Evolutionary conservation across 1,139 yeast genomes (phyloP).

Genomic region (Taphrina pruni): DNA sequence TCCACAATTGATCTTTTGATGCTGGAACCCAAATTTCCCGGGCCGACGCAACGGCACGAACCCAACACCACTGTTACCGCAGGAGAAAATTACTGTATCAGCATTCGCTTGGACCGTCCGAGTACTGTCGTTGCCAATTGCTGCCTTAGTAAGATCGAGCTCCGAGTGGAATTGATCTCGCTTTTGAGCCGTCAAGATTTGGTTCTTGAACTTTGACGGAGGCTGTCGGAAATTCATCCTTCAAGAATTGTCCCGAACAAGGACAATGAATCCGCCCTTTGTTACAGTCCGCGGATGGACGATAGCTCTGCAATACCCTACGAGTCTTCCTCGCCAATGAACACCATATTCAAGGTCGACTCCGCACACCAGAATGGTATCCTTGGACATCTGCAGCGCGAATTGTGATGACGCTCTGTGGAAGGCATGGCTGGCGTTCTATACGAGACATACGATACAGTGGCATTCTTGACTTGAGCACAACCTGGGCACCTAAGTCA

Average conservation of each 20-base stretch:
- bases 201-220: constrained; percentile 36
- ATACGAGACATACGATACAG: neutral
- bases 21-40: constrained; percentile 33
- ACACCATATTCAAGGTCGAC: too few relatives aligned
- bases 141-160: constrained; percentile 27
- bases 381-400: neutral
- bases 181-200: constrained; percentile 36
- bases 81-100: constrained; percentile 28
- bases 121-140: constrained; percentile 32
- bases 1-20: constrained; percentile 30
- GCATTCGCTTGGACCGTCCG: constrained; percentile 35
- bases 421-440: neutral
- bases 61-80: constrained; percentile 31
- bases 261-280: neutral
- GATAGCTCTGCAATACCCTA: too few relatives aligned
- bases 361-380: neutral
- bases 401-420: constrained; percentile 9
- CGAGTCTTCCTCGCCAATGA: too few relatives aligned
- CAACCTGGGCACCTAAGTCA: too few relatives aligned
- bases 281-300: too few relatives aligned
- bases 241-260: neutral
- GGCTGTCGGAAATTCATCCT: constrained; percentile 29
- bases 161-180: constrained; percentile 32
- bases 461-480: too few relatives aligned
- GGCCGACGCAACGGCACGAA: constrained; percentile 30